Base-by-base conservation (phyloP, 2,329 filamentous ascomycete species). In the Zymoseptoria passerinii region DNA sequence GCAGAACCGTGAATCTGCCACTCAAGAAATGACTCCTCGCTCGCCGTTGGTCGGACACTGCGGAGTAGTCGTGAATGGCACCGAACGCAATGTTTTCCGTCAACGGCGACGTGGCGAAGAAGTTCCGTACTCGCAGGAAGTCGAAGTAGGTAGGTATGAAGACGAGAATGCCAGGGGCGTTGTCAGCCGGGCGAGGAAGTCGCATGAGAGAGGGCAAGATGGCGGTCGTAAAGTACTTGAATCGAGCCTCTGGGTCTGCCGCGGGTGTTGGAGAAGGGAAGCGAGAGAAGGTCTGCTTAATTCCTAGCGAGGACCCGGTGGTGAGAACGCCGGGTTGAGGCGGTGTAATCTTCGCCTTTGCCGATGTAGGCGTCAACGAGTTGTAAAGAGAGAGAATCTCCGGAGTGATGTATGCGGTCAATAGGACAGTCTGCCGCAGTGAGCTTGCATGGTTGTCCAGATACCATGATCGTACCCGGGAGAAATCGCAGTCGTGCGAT, bases 101-200 rank as follows among this genome's bases (percentile, higher is more conserved):
- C 52, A 78, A 75, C 0, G 77, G 69, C 0, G 86, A 85, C 28
- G 85, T 91, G 55, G 91, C 85, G 68, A 99, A 92, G 75, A 92
- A 89, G 76, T 97, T 99, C 56, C 94, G 85, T 59, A 99, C 81
- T 49, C 92, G 88, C 50, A 96, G 88, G 72, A 97, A 97, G 76
- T 99, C 94, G 60, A 96, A 85, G 74, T 96, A 97, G 0, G 88
- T 91, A 0, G 94, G 91, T 53, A 97, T 85, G 76, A 95, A 96
- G 69, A 99, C 80, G 16, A 99, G 78, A 0, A 89, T 89, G 35
- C 94, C 92, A 1, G 71, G 65, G 0, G 73, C 76, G 27, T 65
- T 65, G 18, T 79, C 76, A 1, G 80, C 77, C 58, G 85, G 83
- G 60, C 83, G 84, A n/a, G 81, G 78, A 29, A 86, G 82, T 67